These are phyloP conservation scores for Prunus yedoensis DNA, from an alignment of 331 rosid species.

Conservation along the genomic window DNA sequence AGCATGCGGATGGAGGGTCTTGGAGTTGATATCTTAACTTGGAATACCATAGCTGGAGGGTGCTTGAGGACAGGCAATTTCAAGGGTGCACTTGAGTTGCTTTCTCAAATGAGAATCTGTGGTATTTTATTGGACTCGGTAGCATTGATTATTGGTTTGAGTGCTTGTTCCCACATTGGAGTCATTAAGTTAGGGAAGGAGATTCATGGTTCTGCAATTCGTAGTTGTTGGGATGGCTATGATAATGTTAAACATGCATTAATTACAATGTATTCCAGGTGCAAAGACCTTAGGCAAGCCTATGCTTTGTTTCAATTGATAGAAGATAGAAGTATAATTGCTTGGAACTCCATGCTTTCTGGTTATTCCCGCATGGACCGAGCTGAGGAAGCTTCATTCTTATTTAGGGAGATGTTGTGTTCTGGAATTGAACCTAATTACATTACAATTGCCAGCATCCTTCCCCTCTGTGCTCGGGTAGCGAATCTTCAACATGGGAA, in stretches of 20 bases:
- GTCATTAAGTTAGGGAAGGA: conserved; percentile 72
- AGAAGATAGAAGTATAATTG: conserved; percentile 52
- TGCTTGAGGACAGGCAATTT: conserved; percentile 53
- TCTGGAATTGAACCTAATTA: conserved; percentile 61
- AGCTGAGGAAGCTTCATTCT: conserved; percentile 67
- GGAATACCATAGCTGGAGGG: conserved; percentile 85
- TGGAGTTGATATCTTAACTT: conserved; percentile 51
- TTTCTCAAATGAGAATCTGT: conserved; percentile 63
- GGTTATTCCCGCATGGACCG: conserved; percentile 62
- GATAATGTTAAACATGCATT: conserved; percentile 62
- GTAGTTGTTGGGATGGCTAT: conserved; percentile 41
- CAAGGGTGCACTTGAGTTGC: conserved; percentile 51
- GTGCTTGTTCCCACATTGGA: conserved; percentile 76
- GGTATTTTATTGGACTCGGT: conserved; percentile 59
- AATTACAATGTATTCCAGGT: conserved; percentile 90
- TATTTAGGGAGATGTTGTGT: conserved; percentile 67
- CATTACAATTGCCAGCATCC: conserved; percentile 83
- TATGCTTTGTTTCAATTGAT: conserved; percentile 48
- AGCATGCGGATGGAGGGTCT: conserved; percentile 47
- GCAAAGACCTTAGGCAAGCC: conserved; percentile 67
- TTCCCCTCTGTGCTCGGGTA: conserved; percentile 81
- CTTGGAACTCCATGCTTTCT: conserved; percentile 90
- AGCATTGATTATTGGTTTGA: conserved; percentile 62
- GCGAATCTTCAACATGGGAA: conserved; percentile 86
- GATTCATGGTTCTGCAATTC: conserved; percentile 74